Conservation (phyloP, 352 stramenopile species). For the Pythium rishiriense region DNA sequence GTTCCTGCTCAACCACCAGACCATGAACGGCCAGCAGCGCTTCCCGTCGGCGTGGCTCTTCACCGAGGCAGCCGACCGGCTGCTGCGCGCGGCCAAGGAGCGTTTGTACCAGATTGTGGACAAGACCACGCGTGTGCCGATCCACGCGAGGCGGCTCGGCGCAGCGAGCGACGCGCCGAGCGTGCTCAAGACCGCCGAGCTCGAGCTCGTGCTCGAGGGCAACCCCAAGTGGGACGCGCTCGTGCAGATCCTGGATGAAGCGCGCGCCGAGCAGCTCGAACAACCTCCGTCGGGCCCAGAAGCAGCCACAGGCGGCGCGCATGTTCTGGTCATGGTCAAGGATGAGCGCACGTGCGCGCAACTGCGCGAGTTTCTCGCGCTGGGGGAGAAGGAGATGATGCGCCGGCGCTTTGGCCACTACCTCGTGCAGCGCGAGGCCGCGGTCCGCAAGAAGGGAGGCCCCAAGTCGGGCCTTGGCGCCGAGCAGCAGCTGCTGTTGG, state of each 20-base stretch:
- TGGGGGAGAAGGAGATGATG: conserved; percentile 85
- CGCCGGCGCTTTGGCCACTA: conserved; percentile 80
- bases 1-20: conserved; percentile 92
- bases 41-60: conserved; percentile 94
- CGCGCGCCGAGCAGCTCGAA: conserved; percentile 45
- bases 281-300: conserved; percentile 23
- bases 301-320: conserved; percentile 38
- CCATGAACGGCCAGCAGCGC: conserved; percentile 76
- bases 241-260: conserved; percentile 91
- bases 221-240: conserved; percentile 96
- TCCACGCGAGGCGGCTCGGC: conserved; percentile 37
- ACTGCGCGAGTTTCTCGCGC: conserved; percentile 77
- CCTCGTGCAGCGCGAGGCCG: conserved; percentile 66
- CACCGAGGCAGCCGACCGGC: conserved; percentile 90
- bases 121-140: conserved; percentile 40
- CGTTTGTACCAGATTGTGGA: conserved; percentile 89
- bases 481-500: conserved; percentile 67
- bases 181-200: conserved; percentile 35
- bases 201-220: conserved; percentile 78
- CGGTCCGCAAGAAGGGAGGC: conserved; percentile 55
- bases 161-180: conserved; percentile 8
- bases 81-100: conserved; percentile 93
- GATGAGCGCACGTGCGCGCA: conserved; percentile 88
- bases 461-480: conserved; percentile 38
- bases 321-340: conserved; percentile 84